Evolutionary conservation across 2,329 filamentous ascomycete genomes (phyloP).

Genomic region (Sporothrix mexicana): DNA sequence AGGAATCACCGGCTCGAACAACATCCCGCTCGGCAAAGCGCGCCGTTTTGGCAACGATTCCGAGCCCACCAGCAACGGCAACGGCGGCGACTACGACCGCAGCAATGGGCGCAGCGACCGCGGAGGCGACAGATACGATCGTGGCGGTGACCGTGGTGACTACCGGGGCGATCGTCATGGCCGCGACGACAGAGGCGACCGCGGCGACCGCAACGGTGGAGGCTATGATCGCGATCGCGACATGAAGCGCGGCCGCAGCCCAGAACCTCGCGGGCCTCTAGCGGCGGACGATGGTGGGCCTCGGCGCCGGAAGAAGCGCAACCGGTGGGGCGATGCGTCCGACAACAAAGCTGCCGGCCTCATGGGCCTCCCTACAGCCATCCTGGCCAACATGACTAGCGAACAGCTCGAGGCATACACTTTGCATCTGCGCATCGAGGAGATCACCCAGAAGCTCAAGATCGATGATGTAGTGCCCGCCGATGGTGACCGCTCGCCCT

Average conservation of each 20-base stretch:
- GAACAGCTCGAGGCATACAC: slow-evolving; percentile 98
- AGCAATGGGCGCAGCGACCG: slow-evolving; percentile 46
- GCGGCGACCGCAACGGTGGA: slow-evolving; percentile 38
- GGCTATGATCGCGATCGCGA: slow-evolving; percentile 52
- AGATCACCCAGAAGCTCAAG: slow-evolving; percentile 98
- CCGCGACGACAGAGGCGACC: slow-evolving; percentile 12
- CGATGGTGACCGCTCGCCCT: slow-evolving; percentile 94
- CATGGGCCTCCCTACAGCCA: slow-evolving; percentile 96
- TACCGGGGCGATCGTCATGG: slow-evolving; percentile 22
- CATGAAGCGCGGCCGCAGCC: slow-evolving; percentile 89
- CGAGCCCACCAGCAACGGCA: slow-evolving; percentile 37
- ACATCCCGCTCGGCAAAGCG: slow-evolving; percentile 87
- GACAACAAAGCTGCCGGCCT: slow-evolving; percentile 98
- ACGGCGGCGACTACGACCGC: slow-evolving; percentile 35
- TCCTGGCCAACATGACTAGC: slow-evolving; percentile 96
- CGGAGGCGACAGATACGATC: slow-evolving; percentile 21
- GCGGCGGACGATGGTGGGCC: background rate
- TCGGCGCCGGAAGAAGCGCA: slow-evolving; percentile 81
- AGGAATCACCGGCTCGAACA: slow-evolving; percentile 97
- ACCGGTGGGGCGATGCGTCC: slow-evolving; percentile 94
- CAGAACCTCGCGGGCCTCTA: slow-evolving; percentile 68
- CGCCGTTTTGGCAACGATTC: slow-evolving; percentile 74
- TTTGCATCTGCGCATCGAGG: slow-evolving; percentile 93
- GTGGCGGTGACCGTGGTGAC: slow-evolving; percentile 11
- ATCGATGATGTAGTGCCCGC: slow-evolving; percentile 99